These are phyloP conservation scores for Leucocoprinus sp. DNA, from an alignment of 768 basidiomycete species.

Conservation along the genomic window DNA sequence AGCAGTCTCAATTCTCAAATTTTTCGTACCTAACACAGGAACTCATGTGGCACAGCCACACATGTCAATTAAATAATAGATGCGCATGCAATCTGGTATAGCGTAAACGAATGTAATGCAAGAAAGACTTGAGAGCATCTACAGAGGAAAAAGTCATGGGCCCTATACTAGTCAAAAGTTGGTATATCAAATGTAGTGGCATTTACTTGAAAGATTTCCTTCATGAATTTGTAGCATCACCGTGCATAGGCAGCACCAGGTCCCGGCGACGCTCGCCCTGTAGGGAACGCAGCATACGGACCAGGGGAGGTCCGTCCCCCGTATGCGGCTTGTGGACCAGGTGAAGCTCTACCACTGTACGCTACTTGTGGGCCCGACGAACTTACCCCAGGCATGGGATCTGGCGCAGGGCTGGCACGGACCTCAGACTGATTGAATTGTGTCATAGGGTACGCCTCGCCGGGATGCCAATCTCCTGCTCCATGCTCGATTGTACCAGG, in stretches of 20 bases:
- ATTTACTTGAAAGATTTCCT: neutral
- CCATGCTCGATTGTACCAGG: constrained; percentile 54
- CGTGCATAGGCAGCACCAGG: constrained; percentile 32
- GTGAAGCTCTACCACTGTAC: constrained; percentile 25
- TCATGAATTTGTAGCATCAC: neutral
- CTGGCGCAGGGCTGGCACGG: constrained; percentile 30
- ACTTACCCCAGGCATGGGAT: constrained; percentile 21
- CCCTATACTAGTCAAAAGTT: constrained; percentile 1
- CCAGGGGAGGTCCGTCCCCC: constrained; percentile 26
- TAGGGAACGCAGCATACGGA: constrained; percentile 25
- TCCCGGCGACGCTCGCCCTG: constrained; percentile 29
- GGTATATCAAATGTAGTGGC: constrained; percentile 5
- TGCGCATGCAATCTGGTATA: constrained; percentile 11
- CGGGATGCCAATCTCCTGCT: constrained; percentile 27
- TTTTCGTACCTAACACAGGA: no score
- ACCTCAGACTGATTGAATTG: constrained; percentile 15
- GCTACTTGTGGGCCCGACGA: constrained; percentile 22
- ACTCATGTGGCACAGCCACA: constrained; percentile 12
- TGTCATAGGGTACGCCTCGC: constrained; percentile 70
- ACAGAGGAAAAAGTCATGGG: constrained; percentile 6
- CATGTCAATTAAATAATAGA: neutral
- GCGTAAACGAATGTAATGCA: constrained; percentile 10
- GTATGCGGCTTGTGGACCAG: constrained; percentile 22
- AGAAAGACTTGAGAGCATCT: constrained; percentile 8
- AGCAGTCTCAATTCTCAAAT: no score